Base-by-base conservation (phyloP, 2,329 filamentous ascomycete genomes). In the Aspergillus pseudoterreus region DNA sequence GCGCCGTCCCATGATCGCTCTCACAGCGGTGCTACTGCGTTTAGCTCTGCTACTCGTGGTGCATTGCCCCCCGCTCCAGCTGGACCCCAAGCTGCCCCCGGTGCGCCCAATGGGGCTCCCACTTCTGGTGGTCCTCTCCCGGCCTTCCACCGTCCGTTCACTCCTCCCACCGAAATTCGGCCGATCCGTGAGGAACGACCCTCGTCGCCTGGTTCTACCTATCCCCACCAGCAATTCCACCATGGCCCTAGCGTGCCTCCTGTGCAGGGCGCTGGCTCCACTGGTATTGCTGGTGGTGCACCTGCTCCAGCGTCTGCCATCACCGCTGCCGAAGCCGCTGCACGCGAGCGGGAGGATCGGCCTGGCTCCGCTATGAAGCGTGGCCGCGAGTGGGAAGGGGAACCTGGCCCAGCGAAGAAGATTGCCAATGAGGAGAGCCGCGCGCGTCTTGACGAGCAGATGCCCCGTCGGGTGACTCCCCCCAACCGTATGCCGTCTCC, bases 331-430 rank as follows among this genome's bases (percentile, higher is more conserved):
- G 87, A 92, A 64, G 81, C 82, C 53, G 82, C 83, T 21, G 78
- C 82, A 53, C 86, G 82, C 47, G 82, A 86, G 44, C 71, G 80
- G 55, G 87, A 95, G 50, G 82, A 85, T 39, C 82, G 91, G n/a
- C 89, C 91, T 15, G 74, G 86, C 1, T 95, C 90, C 35, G 87
- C 78, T 2, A 78, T 89, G 51, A 99, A 99, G 79, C 84, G 94
- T 52, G 81, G 85, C 69, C 86, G 92, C 45, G 94, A 97, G 65
- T 96, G 94, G 92, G 94, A 97, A 60, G 87, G 92, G 33, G 90
- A 95, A 33, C 75, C 84, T 4, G 78, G 69, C 11, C 72, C 74
- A 6, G 62, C 80, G 42, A 95, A 96, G 77, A 96, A 96, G 75
- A 84, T 88, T 55, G 86, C 89, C 9, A 95, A 85, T 36, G 92